Evolutionary conservation across 331 rosid genomes (phyloP), one percentile per base, ranked within the genome.

Genomic region (Malus hybrid): DNA sequence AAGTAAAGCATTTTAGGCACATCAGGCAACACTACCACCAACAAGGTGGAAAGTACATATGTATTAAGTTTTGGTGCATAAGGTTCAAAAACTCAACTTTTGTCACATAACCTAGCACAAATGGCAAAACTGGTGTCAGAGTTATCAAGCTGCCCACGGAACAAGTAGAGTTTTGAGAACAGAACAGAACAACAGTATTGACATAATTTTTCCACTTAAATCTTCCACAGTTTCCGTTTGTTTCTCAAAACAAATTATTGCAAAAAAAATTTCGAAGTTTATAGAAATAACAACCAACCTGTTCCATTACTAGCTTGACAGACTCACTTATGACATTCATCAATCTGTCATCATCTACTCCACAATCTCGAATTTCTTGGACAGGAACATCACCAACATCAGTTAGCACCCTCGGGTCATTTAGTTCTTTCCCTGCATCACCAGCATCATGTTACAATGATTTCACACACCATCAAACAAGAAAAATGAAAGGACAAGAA

Each of bases 331-430:
- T 84, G 53, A 95, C 98, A 65, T 84, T 88, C 99, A 95, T 95
- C 84, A 95, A 75, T 78, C 91, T 88, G 76, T 89, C 86, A 73
- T 95, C 99, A 71, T 89, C 89, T 28, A 95, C 98, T 22, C 93
- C 97, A 74, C 96, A 94, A 71, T 92, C 97, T 78, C 99, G 83
- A 82, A 95, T 86, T 83, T 95, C 99, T 85, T 92, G 98, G 75
- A 95, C 90, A 56, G 99, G 99, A 48, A 95, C 90, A 79, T 95
- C 98, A n/a, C 99, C 98, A 19, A 95, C 99, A 83, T 92, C 98
- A 26, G 93, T 92, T 66, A 95, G 88, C 80, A 92, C 97, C 57
- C 98, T 76, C 7, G 96, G 93, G 58, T 95, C 99, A 14, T 64
- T 78, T 73, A 95, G 81, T 20, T 89, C 88, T 77, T 92, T 95